A percentile compares a stretch with the other conserved stretches of the same genome.
These are phyloP conservation scores for Leishmania gerbilli DNA, from an alignment of 208 protist genomes.

Conservation along the genomic window DNA sequence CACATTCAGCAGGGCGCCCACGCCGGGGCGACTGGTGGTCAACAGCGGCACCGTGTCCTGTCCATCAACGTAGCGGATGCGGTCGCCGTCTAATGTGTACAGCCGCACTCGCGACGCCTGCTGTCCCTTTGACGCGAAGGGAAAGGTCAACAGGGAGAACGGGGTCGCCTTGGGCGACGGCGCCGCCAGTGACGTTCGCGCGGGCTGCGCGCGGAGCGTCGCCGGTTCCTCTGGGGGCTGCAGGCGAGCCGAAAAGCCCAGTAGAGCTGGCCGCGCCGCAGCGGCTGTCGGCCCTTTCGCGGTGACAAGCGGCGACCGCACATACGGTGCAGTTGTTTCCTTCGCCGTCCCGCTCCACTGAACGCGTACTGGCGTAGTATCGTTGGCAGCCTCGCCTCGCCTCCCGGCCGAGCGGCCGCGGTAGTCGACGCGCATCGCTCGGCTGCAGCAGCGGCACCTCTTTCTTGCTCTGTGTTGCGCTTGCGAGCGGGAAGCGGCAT, in stretches of 20 bases:
- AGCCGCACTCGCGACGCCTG: conserved; percentile 16
- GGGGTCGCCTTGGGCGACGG: background rate
- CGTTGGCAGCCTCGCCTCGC: background rate
- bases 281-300: background rate
- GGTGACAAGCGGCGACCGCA: background rate
- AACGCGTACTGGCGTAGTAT: background rate
- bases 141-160: conserved; percentile 9
- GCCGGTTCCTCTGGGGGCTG: conserved; percentile 41
- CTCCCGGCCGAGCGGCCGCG: too few species aligned
- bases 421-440: background rate
- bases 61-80: background rate
- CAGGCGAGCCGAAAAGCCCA: conserved; percentile 21
- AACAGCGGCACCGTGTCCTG: background rate
- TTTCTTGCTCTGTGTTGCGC: background rate
- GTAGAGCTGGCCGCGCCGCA: conserved; percentile 4
- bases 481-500: background rate
- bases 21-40: background rate
- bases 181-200: background rate
- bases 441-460: conserved; percentile 24
- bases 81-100: conserved; percentile 28
- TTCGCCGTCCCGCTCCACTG: background rate
- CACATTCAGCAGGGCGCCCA: conserved; percentile 12
- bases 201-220: conserved; percentile 6
- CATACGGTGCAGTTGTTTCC: background rate
- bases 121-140: background rate